Evolutionary conservation across 495 filamentous ascomycete genomes (phyloP).

Genomic region (Aspergillus heteromorphus): DNA sequence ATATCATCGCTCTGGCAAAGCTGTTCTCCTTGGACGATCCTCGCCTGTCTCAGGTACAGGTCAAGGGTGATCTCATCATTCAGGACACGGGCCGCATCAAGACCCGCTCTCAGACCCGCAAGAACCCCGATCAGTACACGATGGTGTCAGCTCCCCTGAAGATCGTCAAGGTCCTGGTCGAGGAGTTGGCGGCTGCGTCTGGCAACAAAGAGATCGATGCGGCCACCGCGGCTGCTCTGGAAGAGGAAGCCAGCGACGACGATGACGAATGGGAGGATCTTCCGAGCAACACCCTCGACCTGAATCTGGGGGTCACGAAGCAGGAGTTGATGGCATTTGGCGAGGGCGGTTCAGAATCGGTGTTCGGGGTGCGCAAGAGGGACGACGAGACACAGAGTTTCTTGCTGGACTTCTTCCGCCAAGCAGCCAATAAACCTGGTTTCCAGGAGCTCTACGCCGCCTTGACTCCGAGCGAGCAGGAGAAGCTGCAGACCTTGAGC

Average conservation of each 20-base stretch:
- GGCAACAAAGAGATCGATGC: constrained; percentile 53
- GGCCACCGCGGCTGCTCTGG: constrained; percentile 47
- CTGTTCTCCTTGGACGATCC: constrained; percentile 83
- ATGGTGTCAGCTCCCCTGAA: constrained; percentile 82
- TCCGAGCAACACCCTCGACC: constrained; percentile 60
- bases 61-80: constrained; percentile 88
- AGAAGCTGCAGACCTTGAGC: constrained; percentile 52
- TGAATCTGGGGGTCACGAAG: constrained; percentile 59
- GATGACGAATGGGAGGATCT: constrained; percentile 91
- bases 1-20: constrained; percentile 87
- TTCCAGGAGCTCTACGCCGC: constrained; percentile 70
- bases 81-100: constrained; percentile 77
- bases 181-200: constrained; percentile 67
- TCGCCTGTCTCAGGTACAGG: constrained; percentile 69
- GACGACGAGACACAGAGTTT: constrained; percentile 91
- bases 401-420: constrained; percentile 75
- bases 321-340: constrained; percentile 75
- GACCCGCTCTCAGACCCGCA: constrained; percentile 81
- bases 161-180: constrained; percentile 90
- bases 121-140: constrained; percentile 86
- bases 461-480: constrained; percentile 68
- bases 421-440: constrained; percentile 60
- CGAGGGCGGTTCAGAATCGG: constrained; percentile 50
- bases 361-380: constrained; percentile 54
- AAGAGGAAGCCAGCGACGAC: constrained; percentile 55